Base-by-base conservation (phyloP, 2,329 filamentous ascomycete genomes). In the Claviceps sp. region DNA sequence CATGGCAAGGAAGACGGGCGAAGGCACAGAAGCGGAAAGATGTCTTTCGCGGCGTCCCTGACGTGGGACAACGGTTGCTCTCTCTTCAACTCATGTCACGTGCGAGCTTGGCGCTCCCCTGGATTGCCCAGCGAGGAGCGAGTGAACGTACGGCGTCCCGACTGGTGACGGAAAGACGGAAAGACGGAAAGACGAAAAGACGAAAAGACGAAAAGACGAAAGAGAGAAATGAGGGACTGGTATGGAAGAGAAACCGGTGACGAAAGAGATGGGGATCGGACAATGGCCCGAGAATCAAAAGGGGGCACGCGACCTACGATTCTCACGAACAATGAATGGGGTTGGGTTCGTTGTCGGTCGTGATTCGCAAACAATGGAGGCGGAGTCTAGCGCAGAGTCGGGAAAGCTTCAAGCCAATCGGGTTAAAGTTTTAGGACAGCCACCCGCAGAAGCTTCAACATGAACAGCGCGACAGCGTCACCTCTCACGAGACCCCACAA, bases 1-100 rank as follows among this genome's bases (percentile, higher is more conserved):
- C 55, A 59, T 58, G 23, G 20, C 42, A 39, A 42, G 22, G 22
- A 37, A 43, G 20, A 50, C 7, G 4, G 9, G 5, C 34, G 50
- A n/a, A 17, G 42, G 22, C 16, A 17, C 13, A 38, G 42, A 38
- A 37, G 34, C n/a, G 7, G 29, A 13, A 20, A 34, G 14, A 22
- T 43, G 17, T 11, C 16, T n/a, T 13, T 5, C 23, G 23, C 2
- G 26, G 44, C 44, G 44, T 26, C 44, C 34, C 16, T 45, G 34
- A 14, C 17, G n/a, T 38, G 39, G 26, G 23, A 23, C 9, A 17
- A 6, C 4, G 16, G 42, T 13, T 36, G 42, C 37, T 50, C 29
- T 34, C 29, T 34, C 29, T 34, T 34, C 26, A 50, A 44, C 36
- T 50, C 51, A 52, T 52, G 47, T 49, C 51, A 50, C 11, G 42